Evolutionary conservation across 2,329 filamentous ascomycete species (phyloP), one percentile per base, ranked within the genome.

Genomic region (Domatiomyces globalis): DNA sequence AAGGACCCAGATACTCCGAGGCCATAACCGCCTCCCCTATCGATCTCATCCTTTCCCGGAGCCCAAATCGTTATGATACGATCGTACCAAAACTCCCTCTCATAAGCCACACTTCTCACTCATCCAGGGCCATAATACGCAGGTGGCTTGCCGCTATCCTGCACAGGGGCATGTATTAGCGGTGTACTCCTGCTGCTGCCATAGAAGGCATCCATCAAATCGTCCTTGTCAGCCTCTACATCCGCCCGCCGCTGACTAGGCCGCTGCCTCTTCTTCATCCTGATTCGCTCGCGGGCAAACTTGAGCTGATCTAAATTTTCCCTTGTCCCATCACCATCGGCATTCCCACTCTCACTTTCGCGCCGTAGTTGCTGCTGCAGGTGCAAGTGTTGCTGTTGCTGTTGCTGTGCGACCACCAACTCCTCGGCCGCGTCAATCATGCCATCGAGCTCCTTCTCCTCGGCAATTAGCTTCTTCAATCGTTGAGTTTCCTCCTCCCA

Each of bases 401-500:
- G 29, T 33, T 33, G 8, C 33, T 39, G 33, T 15, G 33, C 12
- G 10, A 15, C 9, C 9, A 39, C 9, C 33, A 39, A 12, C 33
- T 39, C 10, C 15, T 39, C 51, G n/a, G 43, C 20, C 42, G 50
- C 50, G 6, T 39, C 39, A 10, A 55, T 54, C 20, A 54, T 15
- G 9, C n/a, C 42, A 9, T 49, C 50, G 9, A 56, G 44, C 15
- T 57, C 53, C 18, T 49, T 49, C 46, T 56, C 54, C 44, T 58
- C 56, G n/a, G 42, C 54, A 19, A 49, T 48, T 42, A 58, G 45
- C 43, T 58, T 58, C 39, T 52, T 45, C 17, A 58, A 46, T 5
- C 56, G 50, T 42, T 56, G 54, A 45, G 54, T 56, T 48, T 58
- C 56, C 43, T 58, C 56, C 43, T 58, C 56, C 56, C 56, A 58